Evolutionary conservation across 2,329 filamentous ascomycete species (phyloP), one percentile per base, ranked within the genome.

Genomic region (Thermoascus crustaceus): DNA sequence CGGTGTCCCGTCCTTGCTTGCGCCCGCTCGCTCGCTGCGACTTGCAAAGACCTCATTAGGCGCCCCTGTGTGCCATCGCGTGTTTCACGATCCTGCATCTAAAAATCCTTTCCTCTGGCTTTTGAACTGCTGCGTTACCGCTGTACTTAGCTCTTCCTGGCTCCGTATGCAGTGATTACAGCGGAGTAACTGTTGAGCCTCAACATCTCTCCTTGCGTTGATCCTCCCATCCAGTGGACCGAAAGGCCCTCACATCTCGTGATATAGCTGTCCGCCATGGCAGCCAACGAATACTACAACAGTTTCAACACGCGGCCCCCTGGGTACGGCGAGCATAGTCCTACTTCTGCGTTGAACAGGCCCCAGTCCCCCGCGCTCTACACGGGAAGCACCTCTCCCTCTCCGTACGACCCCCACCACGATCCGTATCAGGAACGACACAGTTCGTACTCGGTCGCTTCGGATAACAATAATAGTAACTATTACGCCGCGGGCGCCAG

Each of bases 231-330:
- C n/a, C n/a, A n/a, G n/a, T n/a, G n/a, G 4, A 29, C 14, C 7
- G 11, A 16, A 9, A 29, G 14, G 24, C n/a, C 14, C 9, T 26
- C 13, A 14, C 19, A 16, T 32, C 22, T 32, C 17, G 17, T 26
- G 25, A 30, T 37, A n/a, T n/a, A 24, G 27, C 41, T 23, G 36
- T 40, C 44, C 57, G 67, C 35, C 49, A 80, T 81, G 78, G 72
- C 76, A 29, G 68, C 74, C 44, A 73, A 78, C 64, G 75, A 82
- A 49, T 84, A 84, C 62, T 83, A 83, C 61, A 67, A 70, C 47
- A 42, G 54, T 11, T 63, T 63, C 43, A 55, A 57, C 32, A 52
- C 47, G 21, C 41, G 49, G 27, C 52, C 56, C 9, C 50, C 53
- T 17, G 45, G 44, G n/a, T 58, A 58, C 40, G 50, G 55, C n/a